Conservation (phyloP, 139 green algal genomes). For the Chlorella vulgaris region DNA sequence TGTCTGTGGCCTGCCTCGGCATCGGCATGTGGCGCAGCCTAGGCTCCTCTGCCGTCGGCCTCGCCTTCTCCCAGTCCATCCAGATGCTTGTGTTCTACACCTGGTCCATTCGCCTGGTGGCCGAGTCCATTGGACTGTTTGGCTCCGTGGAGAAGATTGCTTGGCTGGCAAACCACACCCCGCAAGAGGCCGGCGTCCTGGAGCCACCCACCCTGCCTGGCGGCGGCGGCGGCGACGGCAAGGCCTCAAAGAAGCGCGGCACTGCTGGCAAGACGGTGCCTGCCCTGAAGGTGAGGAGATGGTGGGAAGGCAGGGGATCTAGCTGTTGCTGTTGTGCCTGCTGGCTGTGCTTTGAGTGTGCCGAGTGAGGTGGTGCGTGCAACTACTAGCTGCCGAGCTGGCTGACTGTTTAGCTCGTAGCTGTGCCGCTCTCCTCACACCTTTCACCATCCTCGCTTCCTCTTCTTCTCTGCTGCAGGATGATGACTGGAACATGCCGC, state of each 20-base stretch:
- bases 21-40: slow-evolving; percentile 42
- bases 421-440: too few relatives aligned
- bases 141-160: slow-evolving; percentile 67
- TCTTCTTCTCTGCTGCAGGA: background rate
- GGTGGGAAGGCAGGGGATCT: background rate
- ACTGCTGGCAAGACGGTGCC: slow-evolving; percentile 12
- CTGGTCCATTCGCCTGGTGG: slow-evolving; percentile 65
- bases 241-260: background rate
- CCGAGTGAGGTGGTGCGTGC: too few relatives aligned
- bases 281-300: background rate
- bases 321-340: background rate
- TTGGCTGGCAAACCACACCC: slow-evolving; percentile 53
- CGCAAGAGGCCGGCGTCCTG: slow-evolving; percentile 34
- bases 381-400: too few relatives aligned
- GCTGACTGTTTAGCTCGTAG: too few relatives aligned
- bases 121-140: slow-evolving; percentile 68
- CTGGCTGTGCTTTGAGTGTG: too few relatives aligned
- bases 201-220: slow-evolving; percentile 25
- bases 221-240: background rate
- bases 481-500: background rate
- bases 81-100: slow-evolving; percentile 13
- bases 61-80: slow-evolving; percentile 74
- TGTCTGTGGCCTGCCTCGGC: slow-evolving; percentile 61
- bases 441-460: background rate
- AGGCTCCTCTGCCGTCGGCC: slow-evolving; percentile 57